A percentile compares a stretch with the other conserved stretches of the same genome.
These are phyloP conservation scores for Brassica rapa DNA, from an alignment of 345 rosid species.

Conservation along the genomic window DNA sequence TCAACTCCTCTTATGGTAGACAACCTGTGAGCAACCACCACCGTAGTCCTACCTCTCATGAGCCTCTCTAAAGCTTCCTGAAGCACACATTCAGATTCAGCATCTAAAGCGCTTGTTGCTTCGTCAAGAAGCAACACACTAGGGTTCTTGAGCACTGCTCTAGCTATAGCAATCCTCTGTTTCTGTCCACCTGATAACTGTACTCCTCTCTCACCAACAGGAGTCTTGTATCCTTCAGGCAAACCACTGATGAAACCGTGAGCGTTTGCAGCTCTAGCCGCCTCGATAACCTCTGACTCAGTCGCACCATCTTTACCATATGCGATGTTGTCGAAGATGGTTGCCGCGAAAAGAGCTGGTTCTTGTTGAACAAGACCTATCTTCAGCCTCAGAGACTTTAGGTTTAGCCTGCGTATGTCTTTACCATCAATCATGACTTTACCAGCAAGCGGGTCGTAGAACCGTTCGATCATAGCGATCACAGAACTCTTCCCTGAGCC, in stretches of 20 bases:
- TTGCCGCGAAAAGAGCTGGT: constrained; percentile 88
- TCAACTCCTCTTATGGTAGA: constrained; percentile 95
- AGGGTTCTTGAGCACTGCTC: constrained; percentile 97
- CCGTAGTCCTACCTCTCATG: constrained; percentile 96
- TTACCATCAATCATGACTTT: constrained; percentile 97
- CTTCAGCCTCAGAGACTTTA: constrained; percentile 84
- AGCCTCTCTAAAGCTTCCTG: constrained; percentile 96
- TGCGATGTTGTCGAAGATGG: constrained; percentile 92
- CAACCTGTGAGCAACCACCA: constrained; percentile 89
- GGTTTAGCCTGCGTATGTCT: constrained; percentile 78
- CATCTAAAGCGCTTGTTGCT: constrained; percentile 96
- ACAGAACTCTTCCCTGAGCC: constrained; percentile 98
- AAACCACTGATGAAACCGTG: constrained; percentile 89
- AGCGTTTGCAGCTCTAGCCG: constrained; percentile 90
- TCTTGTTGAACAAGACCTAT: constrained; percentile 98
- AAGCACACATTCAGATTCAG: constrained; percentile 91
- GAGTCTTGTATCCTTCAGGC: constrained; percentile 92
- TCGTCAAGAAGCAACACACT: constrained; percentile 83
- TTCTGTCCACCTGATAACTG: constrained; percentile 98
- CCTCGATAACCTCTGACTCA: constrained; percentile 87
- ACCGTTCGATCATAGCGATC: constrained; percentile 85
- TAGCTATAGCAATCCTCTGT: constrained; percentile 97
- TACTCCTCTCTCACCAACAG: constrained; percentile 96
- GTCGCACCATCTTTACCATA: constrained; percentile 93
- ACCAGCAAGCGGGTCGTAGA: constrained; percentile 83